Base-by-base conservation (phyloP, 371 early-diverging fungal species). In the Parasitella parasitica region DNA sequence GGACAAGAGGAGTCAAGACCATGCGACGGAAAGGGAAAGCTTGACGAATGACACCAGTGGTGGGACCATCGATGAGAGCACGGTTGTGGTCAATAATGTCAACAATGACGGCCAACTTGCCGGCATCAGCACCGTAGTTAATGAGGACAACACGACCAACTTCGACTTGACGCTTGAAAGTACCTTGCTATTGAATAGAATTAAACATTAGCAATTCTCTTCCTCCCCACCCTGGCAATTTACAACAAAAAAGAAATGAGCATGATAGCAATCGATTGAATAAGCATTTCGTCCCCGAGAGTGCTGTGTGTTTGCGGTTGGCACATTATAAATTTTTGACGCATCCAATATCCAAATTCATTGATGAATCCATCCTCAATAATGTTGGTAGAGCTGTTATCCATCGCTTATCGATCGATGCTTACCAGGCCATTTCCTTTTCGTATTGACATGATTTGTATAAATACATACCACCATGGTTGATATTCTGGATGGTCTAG, bases 51-150 rank as follows among this genome's bases (percentile, higher is more conserved):
- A 97, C 96, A 73, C 90, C 94, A 58, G 95, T 95, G 86, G 94
- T 95, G 57, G 99, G 99, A 60, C 98, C 97, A 79, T 97, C 97
- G 74, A 99, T 81, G 69, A 99, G 86, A 72, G 95, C 97, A 66
- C 98, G 90, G 86, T 91, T 91, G 90, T 99, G 97, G 86, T 99
- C 99, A 71, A 99, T 87, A 82, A 99, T 96, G 79, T 97, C 99
- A 68, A 97, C 93, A 82, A 99, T 94, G 76, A 95, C 94, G 80
- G 97, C 98, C 70, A 96, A 86, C 86, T 97, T 97, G 75, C 96
- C 94, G 80, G 90, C 87, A 77, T 95, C 91, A 66, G 88, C 83
- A 66, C 99, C 99, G 86, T 89, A 87, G 88, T 88, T 96, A 73
- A 99, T 67, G 74, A 96, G 86, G 79, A 97, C 97, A 64, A 97